Conservation (phyloP, 352 stramenopile genomes). For the Elongisporangium prolatum region DNA sequence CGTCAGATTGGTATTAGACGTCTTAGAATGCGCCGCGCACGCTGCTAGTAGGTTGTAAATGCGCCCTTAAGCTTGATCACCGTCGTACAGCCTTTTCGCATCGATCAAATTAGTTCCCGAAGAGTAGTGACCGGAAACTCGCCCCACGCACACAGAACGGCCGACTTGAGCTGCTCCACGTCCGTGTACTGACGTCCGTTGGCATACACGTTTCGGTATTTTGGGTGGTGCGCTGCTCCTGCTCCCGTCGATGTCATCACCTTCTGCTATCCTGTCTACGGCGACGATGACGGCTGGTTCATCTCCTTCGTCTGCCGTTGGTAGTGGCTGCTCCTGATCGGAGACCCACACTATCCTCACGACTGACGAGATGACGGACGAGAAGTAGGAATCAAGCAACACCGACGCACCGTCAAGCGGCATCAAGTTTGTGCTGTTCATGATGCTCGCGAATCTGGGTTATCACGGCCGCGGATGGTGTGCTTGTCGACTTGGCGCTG, state of each 20-base stretch:
- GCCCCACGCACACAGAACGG: no score
- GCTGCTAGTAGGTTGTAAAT: no score
- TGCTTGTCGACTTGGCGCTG: slow-evolving; percentile 58
- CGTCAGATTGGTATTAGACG: no score
- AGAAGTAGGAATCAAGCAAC: slow-evolving; percentile 42
- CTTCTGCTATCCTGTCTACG: slow-evolving; percentile 83
- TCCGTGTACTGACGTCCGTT: no score
- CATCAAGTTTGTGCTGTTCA: slow-evolving; percentile 42
- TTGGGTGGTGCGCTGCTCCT: slow-evolving; percentile 43
- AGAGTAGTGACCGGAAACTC: no score
- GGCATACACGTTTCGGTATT: no score
- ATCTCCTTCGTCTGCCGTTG: slow-evolving; percentile 28
- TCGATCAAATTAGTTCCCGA: no score
- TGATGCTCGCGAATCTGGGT: slow-evolving; percentile 51
- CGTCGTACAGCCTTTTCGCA: no score
- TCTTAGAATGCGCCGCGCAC: no score
- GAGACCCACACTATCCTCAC: slow-evolving; percentile 46
- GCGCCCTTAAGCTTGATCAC: no score
- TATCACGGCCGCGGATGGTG: slow-evolving; percentile 44
- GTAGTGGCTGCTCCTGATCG: slow-evolving; percentile 30
- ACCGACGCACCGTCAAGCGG: slow-evolving; percentile 34
- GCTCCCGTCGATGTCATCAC: slow-evolving; percentile 75
- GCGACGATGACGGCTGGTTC: slow-evolving; percentile 63
- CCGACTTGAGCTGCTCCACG: no score
- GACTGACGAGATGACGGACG: slow-evolving; percentile 22